These are phyloP conservation scores for Mycosphaerella arachidis DNA, from an alignment of 2,329 filamentous ascomycete genomes.

Conservation along the genomic window DNA sequence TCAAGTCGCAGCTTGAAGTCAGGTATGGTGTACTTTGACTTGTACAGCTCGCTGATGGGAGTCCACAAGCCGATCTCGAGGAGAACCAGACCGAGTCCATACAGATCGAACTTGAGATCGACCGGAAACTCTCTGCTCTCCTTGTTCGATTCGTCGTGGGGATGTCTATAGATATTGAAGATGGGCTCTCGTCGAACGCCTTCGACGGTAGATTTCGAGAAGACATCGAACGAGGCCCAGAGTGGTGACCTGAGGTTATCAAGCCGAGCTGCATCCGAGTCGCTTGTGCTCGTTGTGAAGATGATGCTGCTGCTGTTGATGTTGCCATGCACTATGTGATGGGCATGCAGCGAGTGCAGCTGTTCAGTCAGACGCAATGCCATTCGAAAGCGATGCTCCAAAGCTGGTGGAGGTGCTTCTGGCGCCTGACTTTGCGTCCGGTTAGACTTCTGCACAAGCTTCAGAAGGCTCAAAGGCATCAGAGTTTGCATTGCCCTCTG, in stretches of 20 bases:
- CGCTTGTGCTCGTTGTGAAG: conserved; percentile 52
- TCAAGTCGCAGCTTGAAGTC: conserved; percentile 63
- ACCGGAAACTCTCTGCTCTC: conserved; percentile 48
- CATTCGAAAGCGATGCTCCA: conserved; percentile 72
- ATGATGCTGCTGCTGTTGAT: conserved; percentile 64
- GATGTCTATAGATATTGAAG: conserved; percentile 63
- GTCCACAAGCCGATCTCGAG: conserved; percentile 74
- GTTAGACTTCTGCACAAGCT: conserved; percentile 44
- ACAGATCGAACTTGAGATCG: conserved; percentile 55
- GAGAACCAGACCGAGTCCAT: conserved; percentile 67
- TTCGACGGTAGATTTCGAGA: conserved; percentile 54
- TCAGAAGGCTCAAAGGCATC: conserved; percentile 44
- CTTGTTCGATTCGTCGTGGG: conserved; percentile 41
- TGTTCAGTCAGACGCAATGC: conserved; percentile 69
- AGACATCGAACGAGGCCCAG: conserved; percentile 70
- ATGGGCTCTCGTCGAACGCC: conserved; percentile 40
- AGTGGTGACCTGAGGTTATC: conserved; percentile 63
- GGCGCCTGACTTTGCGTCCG: conserved; percentile 39
- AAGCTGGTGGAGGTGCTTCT: conserved; percentile 51
- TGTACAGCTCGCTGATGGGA: conserved; percentile 55
- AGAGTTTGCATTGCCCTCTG: conserved; percentile 32
- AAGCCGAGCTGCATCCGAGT: conserved; percentile 42
- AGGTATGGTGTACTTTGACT: conserved; percentile 55
- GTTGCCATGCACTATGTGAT: conserved; percentile 66
- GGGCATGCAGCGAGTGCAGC: conserved; percentile 67